phyloP scores from a whole-genome alignment of 2,329 filamentous ascomycete species.

The Fusarium domesticum region DNA sequence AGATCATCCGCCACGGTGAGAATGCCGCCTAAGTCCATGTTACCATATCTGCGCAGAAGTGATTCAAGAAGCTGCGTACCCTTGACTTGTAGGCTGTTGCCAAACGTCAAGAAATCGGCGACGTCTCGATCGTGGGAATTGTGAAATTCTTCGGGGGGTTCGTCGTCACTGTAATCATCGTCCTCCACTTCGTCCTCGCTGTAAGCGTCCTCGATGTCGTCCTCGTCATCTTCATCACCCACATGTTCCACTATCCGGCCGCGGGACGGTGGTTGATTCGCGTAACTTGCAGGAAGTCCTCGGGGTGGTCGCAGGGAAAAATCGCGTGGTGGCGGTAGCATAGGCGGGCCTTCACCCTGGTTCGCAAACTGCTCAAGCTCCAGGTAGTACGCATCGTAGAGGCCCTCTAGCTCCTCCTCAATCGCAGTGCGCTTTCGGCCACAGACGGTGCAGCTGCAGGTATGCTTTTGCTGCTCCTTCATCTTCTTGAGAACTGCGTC shows the following conservation, averaged over 20 bases:
- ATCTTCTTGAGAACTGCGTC: conserved; percentile 97
- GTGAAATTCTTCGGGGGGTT: conserved; percentile 67
- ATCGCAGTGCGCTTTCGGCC: conserved; percentile 95
- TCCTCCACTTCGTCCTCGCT: conserved; percentile 55
- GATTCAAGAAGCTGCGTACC: conserved; percentile 53
- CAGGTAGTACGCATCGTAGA: conserved; percentile 98
- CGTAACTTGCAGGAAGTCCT: conserved; percentile 56
- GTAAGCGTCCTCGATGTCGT: conserved; percentile 50
- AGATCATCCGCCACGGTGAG: conserved; percentile 98
- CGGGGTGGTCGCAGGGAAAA: conserved; percentile 59
- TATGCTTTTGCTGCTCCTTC: conserved; percentile 99
- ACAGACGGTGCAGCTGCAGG: conserved; percentile 96
- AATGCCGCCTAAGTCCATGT: conserved; percentile 75
- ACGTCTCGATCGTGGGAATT: conserved; percentile 61
- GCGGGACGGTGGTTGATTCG: conserved; percentile 66
- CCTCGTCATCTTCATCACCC: conserved; percentile 55
- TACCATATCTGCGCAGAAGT: conserved; percentile 45
- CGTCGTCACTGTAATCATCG: conserved; percentile 63
- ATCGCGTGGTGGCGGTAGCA: conserved; percentile 52
- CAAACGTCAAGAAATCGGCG: conserved; percentile 93
- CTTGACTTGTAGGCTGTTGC: conserved; percentile 94
- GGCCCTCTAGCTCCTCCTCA: conserved; percentile 93
- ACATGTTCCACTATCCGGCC: conserved; percentile 70
- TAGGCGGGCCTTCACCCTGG: conserved; percentile 65
- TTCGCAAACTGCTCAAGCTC: conserved; percentile 97